Evolutionary conservation across 1,284 basidiomycete genomes (phyloP).

Genomic region (Tilletiopsis washingtonensis): DNA sequence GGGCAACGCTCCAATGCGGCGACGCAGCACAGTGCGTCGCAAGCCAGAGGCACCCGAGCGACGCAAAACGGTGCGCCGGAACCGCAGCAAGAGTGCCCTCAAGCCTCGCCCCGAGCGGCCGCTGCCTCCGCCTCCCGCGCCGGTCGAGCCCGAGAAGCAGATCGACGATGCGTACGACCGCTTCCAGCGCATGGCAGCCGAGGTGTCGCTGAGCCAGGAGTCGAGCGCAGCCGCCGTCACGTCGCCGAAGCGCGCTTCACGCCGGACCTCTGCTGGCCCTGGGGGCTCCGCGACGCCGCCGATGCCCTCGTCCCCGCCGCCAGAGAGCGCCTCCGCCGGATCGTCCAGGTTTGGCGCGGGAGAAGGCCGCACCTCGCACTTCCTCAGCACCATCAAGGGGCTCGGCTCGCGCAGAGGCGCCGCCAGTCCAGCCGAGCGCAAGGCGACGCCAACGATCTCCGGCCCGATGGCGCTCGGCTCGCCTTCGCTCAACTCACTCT

Average conservation of each 20-base stretch:
- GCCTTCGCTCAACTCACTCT: not conserved
- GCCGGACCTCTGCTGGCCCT: not conserved
- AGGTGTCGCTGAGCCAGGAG: constrained; percentile 8
- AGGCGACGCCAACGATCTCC: constrained; percentile 15
- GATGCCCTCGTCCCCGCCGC: constrained; percentile 7
- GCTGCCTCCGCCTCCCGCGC: constrained; percentile 2
- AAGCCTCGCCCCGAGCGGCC: constrained; percentile 14
- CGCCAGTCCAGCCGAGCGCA: constrained; percentile 8
- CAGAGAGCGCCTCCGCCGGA: constrained; percentile 2
- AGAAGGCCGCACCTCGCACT: constrained; percentile 23
- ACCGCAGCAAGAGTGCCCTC: constrained; percentile 2
- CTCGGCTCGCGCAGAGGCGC: constrained; percentile 12
- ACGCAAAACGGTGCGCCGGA: not conserved
- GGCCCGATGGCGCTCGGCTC: constrained; percentile 10
- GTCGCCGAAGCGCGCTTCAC: not conserved
- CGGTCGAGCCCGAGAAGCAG: constrained; percentile 36
- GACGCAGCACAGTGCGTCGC: constrained; percentile 4
- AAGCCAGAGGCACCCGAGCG: constrained; percentile 17
- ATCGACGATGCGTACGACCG: constrained; percentile 83
- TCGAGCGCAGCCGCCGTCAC: not conserved
- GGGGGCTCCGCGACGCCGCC: constrained; percentile 13
- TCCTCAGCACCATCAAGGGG: constrained; percentile 29
- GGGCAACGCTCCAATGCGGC: constrained; percentile 11
- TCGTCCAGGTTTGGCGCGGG: constrained; percentile 10
- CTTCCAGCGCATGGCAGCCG: constrained; percentile 55